Evolutionary conservation across 805 yeast species (phyloP).

Genomic region (Barnettozyma botsteinii): DNA sequence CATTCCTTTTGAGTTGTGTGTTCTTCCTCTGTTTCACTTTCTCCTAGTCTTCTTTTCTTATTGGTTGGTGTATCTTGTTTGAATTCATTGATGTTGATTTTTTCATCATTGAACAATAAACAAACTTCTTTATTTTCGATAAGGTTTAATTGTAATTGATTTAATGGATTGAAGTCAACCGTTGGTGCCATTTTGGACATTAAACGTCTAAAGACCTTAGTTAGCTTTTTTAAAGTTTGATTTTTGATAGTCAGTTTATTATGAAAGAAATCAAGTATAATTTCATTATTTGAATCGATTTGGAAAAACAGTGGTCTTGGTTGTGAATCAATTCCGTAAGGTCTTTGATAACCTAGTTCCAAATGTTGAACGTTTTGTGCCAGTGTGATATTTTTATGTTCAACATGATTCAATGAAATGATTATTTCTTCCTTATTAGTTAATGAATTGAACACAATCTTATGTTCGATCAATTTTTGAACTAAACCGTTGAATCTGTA

Average conservation of each 20-base stretch:
- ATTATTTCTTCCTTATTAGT: slow-evolving; percentile 50
- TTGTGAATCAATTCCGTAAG: slow-evolving; percentile 34
- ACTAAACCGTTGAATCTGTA: slow-evolving; percentile 72
- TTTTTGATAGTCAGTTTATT: neutral
- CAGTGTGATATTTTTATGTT: slow-evolving; percentile 13
- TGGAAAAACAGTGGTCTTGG: slow-evolving; percentile 5
- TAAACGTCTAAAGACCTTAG: slow-evolving; percentile 3
- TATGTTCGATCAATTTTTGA: slow-evolving; percentile 56
- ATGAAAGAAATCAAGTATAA: neutral
- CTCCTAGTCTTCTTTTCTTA: slow-evolving; percentile 6
- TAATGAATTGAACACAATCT: slow-evolving; percentile 47
- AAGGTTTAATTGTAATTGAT: neutral
- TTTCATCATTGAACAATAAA: neutral
- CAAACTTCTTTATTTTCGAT: neutral
- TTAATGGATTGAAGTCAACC: neutral
- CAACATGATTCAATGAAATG: slow-evolving; percentile 12
- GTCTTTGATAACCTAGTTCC: slow-evolving; percentile 35
- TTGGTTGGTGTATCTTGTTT: neutral
- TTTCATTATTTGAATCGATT: slow-evolving; percentile 3
- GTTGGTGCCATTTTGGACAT: neutral
- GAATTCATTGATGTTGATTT: neutral
- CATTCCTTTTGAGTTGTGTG: neutral
- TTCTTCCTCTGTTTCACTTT: neutral
- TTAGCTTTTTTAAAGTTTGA: neutral
- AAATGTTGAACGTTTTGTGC: slow-evolving; percentile 1